A percentile compares a stretch with the other conserved stretches of the same genome.
These are phyloP conservation scores for Cornus controversa DNA, from an alignment of 148 eudicot species.

Conservation along the genomic window DNA sequence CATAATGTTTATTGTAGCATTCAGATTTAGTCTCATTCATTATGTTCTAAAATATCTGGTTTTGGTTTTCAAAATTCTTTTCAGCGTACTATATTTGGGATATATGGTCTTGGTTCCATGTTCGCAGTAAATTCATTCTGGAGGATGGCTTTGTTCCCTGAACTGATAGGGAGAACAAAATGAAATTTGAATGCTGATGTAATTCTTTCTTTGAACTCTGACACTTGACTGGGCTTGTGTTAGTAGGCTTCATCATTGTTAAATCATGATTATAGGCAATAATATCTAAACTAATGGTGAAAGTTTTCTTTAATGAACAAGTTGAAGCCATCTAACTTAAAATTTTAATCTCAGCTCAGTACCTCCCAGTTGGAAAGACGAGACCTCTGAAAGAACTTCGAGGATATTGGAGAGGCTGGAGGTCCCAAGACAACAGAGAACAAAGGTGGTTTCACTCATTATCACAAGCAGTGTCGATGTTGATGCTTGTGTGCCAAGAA, in stretches of 20 bases:
- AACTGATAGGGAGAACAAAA: not conserved
- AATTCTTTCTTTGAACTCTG: not conserved
- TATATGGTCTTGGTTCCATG: not conserved
- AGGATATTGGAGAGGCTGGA: slow-evolving; percentile 58
- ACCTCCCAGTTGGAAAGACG: slow-evolving; percentile 23
- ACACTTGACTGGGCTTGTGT: not conserved
- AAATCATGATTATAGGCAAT: not conserved
- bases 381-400: slow-evolving; percentile 40
- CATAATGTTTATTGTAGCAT: not conserved
- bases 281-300: not conserved
- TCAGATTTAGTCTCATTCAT: not conserved
- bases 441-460: slow-evolving; percentile 39
- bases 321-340: slow-evolving; percentile 4
- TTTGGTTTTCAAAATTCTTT: not conserved
- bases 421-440: slow-evolving; percentile 47
- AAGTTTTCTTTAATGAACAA: not conserved
- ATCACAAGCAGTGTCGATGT: slow-evolving; percentile 24
- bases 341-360: slow-evolving; percentile 29
- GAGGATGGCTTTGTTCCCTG: not conserved
- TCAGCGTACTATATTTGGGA: not conserved
- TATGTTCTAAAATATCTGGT: not conserved
- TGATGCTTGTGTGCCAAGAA: slow-evolving; percentile 21
- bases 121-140: not conserved
- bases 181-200: not conserved
- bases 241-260: too few species aligned